A percentile compares a stretch with the other conserved stretches of the same genome.
Evolutionary conservation across 1,284 basidiomycete genomes (phyloP).

Genomic region (Naganishia sp.): DNA sequence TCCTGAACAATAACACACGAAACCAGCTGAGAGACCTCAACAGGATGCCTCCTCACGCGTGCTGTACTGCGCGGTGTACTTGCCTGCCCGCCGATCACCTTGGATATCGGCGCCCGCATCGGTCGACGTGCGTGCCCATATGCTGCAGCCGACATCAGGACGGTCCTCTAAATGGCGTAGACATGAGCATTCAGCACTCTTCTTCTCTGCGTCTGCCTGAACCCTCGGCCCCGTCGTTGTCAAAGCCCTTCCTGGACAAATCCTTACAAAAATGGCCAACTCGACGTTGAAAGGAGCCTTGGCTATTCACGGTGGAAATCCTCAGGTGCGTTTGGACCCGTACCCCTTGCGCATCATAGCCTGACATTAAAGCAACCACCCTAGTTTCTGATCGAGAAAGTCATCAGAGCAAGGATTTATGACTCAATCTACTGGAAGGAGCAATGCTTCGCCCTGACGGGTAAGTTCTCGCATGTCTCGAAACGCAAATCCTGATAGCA

Average conservation of each 20-base stretch:
- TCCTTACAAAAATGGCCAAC: constrained; percentile 29
- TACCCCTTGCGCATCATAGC: not conserved
- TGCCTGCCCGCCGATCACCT: too few species aligned
- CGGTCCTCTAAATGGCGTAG: too few species aligned
- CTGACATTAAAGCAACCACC: constrained; percentile 9
- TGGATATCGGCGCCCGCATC: too few species aligned
- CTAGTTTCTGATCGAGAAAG: constrained; percentile 93
- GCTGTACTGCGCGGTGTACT: too few species aligned
- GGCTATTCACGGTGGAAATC: constrained; percentile 86
- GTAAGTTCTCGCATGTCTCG: constrained; percentile 54
- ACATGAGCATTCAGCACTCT: too few species aligned
- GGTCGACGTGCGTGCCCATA: too few species aligned
- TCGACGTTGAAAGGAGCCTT: constrained; percentile 41
- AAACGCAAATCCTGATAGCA: not conserved
- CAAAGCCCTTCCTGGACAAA: too few species aligned
- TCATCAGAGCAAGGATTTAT: constrained; percentile 94
- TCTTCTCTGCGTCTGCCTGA: too few species aligned
- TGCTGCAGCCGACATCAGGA: too few species aligned
- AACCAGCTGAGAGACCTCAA: too few species aligned
- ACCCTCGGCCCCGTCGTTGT: not conserved
- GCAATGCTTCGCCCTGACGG: constrained; percentile 88
- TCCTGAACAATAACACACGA: too few species aligned
- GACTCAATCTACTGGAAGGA: constrained; percentile 97
- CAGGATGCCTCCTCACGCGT: too few species aligned
- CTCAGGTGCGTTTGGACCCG: constrained; percentile 62